These are phyloP conservation scores for Blattamonas nauphoetae DNA, from an alignment of 78 protist genomes.

Conservation along the genomic window DNA sequence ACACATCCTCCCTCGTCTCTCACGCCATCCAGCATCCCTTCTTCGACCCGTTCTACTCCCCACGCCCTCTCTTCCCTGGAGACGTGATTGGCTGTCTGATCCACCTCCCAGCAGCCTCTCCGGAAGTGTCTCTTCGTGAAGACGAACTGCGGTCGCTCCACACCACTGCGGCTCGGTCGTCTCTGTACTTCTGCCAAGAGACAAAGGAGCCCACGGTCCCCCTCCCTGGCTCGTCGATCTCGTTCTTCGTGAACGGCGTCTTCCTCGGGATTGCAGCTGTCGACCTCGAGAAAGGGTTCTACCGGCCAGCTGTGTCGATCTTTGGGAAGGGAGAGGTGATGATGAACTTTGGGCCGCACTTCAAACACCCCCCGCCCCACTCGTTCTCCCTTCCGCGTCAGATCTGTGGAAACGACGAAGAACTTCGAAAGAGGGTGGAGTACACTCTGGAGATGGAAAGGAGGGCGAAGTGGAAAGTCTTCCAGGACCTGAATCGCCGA, in stretches of 20 bases:
- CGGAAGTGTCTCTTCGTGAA: background rate
- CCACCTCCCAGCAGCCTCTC: background rate
- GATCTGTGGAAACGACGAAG: too few species aligned
- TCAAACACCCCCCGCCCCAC: background rate
- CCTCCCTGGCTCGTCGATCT: background rate
- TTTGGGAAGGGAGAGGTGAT: background rate
- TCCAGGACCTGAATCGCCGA: background rate
- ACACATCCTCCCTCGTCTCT: background rate
- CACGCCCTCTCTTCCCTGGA: background rate
- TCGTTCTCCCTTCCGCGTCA: too few species aligned
- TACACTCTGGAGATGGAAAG: background rate
- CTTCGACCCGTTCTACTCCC: background rate
- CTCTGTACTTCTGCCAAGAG: background rate
- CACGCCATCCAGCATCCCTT: background rate
- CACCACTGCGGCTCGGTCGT: background rate
- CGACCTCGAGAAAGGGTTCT: background rate
- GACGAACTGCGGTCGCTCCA: background rate
- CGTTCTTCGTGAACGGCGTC: background rate
- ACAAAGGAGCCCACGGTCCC: background rate
- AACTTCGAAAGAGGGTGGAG: too few species aligned
- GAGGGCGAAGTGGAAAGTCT: background rate
- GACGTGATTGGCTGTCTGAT: background rate
- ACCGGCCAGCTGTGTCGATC: constrained; percentile 1
- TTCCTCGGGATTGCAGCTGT: background rate
- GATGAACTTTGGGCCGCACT: background rate